Base-by-base conservation (phyloP, 2,329 filamentous ascomycete species). In the Colletotrichum caudatum region DNA sequence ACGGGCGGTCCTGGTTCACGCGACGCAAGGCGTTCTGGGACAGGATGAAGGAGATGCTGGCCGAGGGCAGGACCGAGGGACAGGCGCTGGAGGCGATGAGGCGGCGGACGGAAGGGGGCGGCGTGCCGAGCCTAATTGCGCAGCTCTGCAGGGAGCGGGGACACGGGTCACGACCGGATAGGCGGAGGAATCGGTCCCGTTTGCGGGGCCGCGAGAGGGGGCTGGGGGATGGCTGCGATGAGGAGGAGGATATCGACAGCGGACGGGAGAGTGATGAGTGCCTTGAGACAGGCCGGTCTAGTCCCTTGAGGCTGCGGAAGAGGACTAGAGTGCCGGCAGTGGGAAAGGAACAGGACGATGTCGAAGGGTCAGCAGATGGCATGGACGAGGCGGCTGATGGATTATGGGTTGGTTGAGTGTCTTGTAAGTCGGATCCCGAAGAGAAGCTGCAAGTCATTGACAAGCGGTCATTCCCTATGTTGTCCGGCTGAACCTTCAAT, bases 1-100 rank as follows among this genome's bases (percentile, higher is more conserved):
- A 74, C 46, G 63, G 61, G 6, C 58, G 73, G 1, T 66, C 71
- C 5, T 74, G 73, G 73, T 74, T 73, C 51, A 73, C 58, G 0
- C 66, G 73, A 4, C 63, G 73, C 14, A 74, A 74, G 44, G 33
- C 54, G 0, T 70, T 74, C 46, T 73, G 71, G 70, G 66, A 71
- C 44, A 53, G 59, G 41, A 51, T 73, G 46, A 71, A 67, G 58
- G 58, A 54, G 16, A 23, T 73, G 33, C 7, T 73, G 63, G 41
- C 48, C 1, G 46, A 50, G 7, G 73, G 73, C 2, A 44, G 46
- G 35, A 64, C 53, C 8, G 73, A 74, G 44, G 63, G 23, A 8
- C 50, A 73, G 18, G 70, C 70, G 0, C 18, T 74, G 66, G 59
- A 23, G 0, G 39, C 26, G 56, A 54, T 74, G 46, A 65, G 60